A percentile compares a stretch with the other conserved stretches of the same genome.
These are phyloP conservation scores for Sugiyamaella chiloensis DNA, from an alignment of 805 yeast genomes.

Conservation along the genomic window DNA sequence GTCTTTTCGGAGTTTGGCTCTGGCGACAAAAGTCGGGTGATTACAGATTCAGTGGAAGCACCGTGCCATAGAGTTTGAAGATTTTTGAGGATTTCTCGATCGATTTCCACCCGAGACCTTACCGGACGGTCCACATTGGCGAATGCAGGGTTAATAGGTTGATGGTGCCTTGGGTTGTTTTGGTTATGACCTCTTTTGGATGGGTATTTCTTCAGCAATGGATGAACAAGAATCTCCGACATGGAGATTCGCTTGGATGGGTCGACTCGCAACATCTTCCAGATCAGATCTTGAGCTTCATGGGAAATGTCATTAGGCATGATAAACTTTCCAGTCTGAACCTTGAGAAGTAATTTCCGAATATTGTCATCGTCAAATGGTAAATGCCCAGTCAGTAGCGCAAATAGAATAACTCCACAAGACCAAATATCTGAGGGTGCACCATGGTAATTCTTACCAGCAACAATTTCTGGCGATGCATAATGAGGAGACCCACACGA, in stretches of 20 bases:
- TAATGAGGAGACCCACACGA: slow-evolving; percentile 98
- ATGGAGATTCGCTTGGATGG: slow-evolving; percentile 80
- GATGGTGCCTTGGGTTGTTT: slow-evolving; percentile 10
- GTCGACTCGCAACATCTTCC: slow-evolving; percentile 75
- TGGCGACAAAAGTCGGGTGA: slow-evolving; percentile 50
- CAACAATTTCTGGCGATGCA: slow-evolving; percentile 96
- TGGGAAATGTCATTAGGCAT: slow-evolving; percentile 76
- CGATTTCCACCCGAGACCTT: slow-evolving; percentile 49
- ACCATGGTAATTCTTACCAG: slow-evolving; percentile 93
- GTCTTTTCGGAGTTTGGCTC: slow-evolving; percentile 74
- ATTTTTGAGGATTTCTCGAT: slow-evolving; percentile 70
- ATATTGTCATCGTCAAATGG: slow-evolving; percentile 98
- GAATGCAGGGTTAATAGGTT: slow-evolving; percentile 16
- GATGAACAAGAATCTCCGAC: slow-evolving; percentile 73
- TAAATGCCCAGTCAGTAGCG: slow-evolving; percentile 87
- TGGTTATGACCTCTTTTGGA: neutral
- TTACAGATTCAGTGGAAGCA: slow-evolving; percentile 52
- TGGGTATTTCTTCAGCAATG: slow-evolving; percentile 69
- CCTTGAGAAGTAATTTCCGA: slow-evolving; percentile 79
- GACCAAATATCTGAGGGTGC: slow-evolving; percentile 98
- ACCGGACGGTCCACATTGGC: slow-evolving; percentile 34
- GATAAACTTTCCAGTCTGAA: slow-evolving; percentile 80
- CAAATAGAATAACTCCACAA: slow-evolving; percentile 93
- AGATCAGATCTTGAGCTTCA: slow-evolving; percentile 85
- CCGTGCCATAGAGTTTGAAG: slow-evolving; percentile 81